These are phyloP conservation scores for Hyphopichia buzzinii DNA, from an alignment of 1,139 yeast genomes.

Conservation along the genomic window DNA sequence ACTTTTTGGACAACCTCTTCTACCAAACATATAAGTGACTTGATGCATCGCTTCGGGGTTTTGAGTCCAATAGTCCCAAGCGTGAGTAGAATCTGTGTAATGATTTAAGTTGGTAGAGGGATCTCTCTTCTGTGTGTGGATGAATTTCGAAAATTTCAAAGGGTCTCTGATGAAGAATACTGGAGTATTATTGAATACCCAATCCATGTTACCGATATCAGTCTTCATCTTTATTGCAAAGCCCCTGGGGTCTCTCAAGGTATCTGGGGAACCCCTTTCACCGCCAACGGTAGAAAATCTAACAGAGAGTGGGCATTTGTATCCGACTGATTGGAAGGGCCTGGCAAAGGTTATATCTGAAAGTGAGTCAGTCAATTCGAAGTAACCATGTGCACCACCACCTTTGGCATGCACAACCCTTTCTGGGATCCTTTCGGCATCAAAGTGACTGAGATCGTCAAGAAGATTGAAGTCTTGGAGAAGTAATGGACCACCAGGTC, in stretches of 20 bases:
- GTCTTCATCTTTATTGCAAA: slow-evolving; percentile 56
- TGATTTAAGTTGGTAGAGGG: slow-evolving; percentile 49
- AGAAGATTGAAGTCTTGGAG: slow-evolving; percentile 56
- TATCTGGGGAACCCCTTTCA: slow-evolving; percentile 56
- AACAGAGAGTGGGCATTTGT: slow-evolving; percentile 45
- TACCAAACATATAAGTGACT: slow-evolving; percentile 61
- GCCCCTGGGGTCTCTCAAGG: slow-evolving; percentile 61
- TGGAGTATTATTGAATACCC: slow-evolving; percentile 64
- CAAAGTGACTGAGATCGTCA: slow-evolving; percentile 59
- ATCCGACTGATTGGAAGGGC: slow-evolving; percentile 47
- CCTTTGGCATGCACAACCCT: slow-evolving; percentile 68
- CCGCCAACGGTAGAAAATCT: slow-evolving; percentile 63
- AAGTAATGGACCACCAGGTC: slow-evolving; percentile 52
- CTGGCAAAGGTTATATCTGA: slow-evolving; percentile 51
- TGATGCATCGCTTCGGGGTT: slow-evolving; percentile 68
- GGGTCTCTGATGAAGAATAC: slow-evolving; percentile 60
- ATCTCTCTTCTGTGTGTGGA: slow-evolving; percentile 68
- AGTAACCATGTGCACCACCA: slow-evolving; percentile 60
- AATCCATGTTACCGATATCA: slow-evolving; percentile 58
- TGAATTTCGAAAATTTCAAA: slow-evolving; percentile 55
- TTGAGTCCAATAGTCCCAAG: slow-evolving; percentile 67
- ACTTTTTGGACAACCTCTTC: slow-evolving; percentile 70
- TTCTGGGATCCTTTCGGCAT: slow-evolving; percentile 61
- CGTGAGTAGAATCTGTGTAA: slow-evolving; percentile 46
- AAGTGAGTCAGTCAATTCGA: slow-evolving; percentile 58